Evolutionary conservation across 805 yeast genomes (phyloP).

Genomic region (Metschnikowia amazonensis): DNA sequence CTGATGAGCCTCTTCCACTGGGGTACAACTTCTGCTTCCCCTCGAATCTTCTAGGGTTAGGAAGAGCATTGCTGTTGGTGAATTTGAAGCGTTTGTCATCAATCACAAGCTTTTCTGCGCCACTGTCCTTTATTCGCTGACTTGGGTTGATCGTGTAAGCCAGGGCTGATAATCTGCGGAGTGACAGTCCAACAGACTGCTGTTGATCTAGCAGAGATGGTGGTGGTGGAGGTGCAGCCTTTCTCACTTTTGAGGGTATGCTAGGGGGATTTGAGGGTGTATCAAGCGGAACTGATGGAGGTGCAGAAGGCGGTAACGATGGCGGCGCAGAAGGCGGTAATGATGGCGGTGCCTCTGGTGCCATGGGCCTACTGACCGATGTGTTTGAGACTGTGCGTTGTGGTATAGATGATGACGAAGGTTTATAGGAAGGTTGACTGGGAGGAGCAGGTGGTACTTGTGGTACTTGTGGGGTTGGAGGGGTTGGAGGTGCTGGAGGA

Average conservation of each 20-base stretch:
- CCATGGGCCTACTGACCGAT: not conserved
- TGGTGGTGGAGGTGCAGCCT: conserved; percentile 30
- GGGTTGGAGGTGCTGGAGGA: conserved; percentile 17
- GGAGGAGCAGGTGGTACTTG: not conserved
- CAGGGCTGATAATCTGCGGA: conserved; percentile 61
- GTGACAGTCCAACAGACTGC: conserved; percentile 46
- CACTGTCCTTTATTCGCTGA: conserved; percentile 19
- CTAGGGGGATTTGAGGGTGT: conserved; percentile 8
- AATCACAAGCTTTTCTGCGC: conserved; percentile 40
- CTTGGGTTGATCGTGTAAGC: conserved; percentile 57
- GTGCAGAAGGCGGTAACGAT: conserved; percentile 18
- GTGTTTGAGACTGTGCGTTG: not conserved
- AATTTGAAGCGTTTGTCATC: conserved; percentile 73
- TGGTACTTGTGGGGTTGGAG: conserved; percentile 16
- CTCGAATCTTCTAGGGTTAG: conserved; percentile 80
- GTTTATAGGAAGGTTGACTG: not conserved
- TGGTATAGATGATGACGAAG: not conserved
- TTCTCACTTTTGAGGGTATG: conserved; percentile 15
- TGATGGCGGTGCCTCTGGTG: conserved; percentile 6
- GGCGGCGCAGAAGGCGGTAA: conserved; percentile 12
- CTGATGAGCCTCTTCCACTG: conserved; percentile 91
- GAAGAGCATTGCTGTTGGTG: conserved; percentile 63
- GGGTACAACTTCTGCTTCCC: conserved; percentile 77
- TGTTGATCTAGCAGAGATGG: conserved; percentile 33
- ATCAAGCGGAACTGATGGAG: conserved; percentile 19